Evolutionary conservation across 2,329 filamentous ascomycete species (phyloP).

Genomic region (Paecilomyces formosus): DNA sequence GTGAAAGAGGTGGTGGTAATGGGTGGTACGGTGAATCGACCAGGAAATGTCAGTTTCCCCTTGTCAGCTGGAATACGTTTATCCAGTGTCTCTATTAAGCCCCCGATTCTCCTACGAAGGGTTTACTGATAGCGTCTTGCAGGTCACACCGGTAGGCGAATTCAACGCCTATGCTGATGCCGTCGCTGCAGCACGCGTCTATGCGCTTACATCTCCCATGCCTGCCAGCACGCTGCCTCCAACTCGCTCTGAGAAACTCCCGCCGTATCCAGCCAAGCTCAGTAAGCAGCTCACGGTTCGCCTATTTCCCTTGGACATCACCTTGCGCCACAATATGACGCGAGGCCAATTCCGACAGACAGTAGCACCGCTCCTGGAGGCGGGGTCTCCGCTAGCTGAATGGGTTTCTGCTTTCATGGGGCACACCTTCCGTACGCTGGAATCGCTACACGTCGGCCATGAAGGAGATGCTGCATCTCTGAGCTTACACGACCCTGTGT

Average conservation of each 20-base stretch:
- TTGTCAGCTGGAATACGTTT: slow-evolving; percentile 27
- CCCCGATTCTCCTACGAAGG: not conserved
- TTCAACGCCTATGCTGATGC: slow-evolving; percentile 95
- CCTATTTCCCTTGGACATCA: slow-evolving; percentile 72
- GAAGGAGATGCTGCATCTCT: slow-evolving; percentile 46
- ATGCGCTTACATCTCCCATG: slow-evolving; percentile 64
- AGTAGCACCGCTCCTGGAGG: slow-evolving; percentile 49
- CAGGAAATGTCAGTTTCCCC: slow-evolving; percentile 64
- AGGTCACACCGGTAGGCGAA: slow-evolving; percentile 70
- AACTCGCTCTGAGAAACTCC: slow-evolving; percentile 42
- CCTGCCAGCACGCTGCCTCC: slow-evolving; percentile 77
- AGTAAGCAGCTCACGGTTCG: slow-evolving; percentile 58
- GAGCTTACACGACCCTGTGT: slow-evolving; percentile 70
- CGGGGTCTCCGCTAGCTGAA: slow-evolving; percentile 63
- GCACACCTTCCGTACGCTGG: slow-evolving; percentile 64
- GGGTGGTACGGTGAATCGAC: slow-evolving; percentile 74
- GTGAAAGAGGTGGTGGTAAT: slow-evolving; percentile 91
- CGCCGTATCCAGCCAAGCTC: slow-evolving; percentile 57
- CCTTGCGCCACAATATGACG: slow-evolving; percentile 60
- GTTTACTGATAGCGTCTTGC: not conserved
- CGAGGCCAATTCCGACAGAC: slow-evolving; percentile 51
- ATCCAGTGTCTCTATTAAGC: not conserved
- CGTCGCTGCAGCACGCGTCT: slow-evolving; percentile 67
- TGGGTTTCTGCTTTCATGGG: slow-evolving; percentile 67
- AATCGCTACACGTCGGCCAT: slow-evolving; percentile 51